A percentile compares a stretch with the other conserved stretches of the same genome.
These are phyloP conservation scores for Furcasterigmium furcatum DNA, from an alignment of 2,329 filamentous ascomycete genomes.

Conservation along the genomic window DNA sequence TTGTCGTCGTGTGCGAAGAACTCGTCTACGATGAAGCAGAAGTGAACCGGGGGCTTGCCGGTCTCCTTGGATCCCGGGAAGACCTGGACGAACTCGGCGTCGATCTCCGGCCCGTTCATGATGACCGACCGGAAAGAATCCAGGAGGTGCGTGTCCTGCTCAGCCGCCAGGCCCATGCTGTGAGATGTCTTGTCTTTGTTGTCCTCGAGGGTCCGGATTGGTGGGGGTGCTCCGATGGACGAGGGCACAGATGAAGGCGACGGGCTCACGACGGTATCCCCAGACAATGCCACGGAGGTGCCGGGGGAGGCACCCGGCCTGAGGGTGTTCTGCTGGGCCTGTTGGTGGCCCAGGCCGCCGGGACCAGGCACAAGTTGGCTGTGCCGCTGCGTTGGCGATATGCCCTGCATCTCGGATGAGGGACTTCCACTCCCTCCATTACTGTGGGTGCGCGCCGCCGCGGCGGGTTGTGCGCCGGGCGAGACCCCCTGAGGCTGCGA, in stretches of 20 bases:
- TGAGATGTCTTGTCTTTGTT: conserved; percentile 37
- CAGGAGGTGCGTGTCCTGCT: conserved; percentile 44
- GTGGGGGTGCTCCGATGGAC: conserved; percentile 1
- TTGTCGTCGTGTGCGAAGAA: conserved; percentile 39
- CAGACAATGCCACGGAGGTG: conserved; percentile 3
- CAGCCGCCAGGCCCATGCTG: conserved; percentile 38
- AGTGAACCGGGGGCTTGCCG: conserved; percentile 39
- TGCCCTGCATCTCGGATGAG: too few relatives aligned
- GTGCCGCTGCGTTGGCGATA: too few relatives aligned
- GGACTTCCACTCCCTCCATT: too few relatives aligned
- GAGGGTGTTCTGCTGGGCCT: not conserved
- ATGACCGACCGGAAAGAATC: conserved; percentile 43
- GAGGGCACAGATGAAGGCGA: not conserved
- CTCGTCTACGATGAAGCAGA: conserved; percentile 38
- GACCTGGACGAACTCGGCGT: conserved; percentile 40
- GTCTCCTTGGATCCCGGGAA: conserved; percentile 26
- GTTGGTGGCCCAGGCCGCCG: not conserved
- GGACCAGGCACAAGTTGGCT: not conserved
- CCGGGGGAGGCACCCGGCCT: not conserved
- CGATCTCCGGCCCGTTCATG: conserved; percentile 39
- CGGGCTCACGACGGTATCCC: conserved; percentile 6
- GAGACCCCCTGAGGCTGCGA: not conserved
- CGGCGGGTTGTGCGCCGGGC: not conserved
- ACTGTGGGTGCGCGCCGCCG: too few relatives aligned
- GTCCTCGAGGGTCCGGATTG: conserved; percentile 36